phyloP scores from a whole-genome alignment of 768 basidiomycete species.

The Multifurca ochricompacta region DNA sequence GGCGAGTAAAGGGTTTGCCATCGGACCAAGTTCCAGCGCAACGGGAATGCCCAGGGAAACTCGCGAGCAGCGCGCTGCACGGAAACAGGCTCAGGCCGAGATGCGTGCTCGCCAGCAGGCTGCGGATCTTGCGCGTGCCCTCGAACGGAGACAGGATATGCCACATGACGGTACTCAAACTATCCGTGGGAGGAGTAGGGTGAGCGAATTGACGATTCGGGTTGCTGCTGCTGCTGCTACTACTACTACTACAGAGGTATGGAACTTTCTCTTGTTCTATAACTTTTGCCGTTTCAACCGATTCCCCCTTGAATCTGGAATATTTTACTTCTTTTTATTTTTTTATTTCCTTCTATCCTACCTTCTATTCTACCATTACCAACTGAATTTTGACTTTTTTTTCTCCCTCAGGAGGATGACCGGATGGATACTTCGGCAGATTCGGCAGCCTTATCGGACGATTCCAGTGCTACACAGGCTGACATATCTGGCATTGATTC shows the following conservation, averaged over 20 bases:
- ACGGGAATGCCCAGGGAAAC: slow-evolving; percentile 69
- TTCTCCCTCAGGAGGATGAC: slow-evolving; percentile 23
- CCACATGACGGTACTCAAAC: slow-evolving; percentile 11
- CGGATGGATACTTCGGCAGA: slow-evolving; percentile 19
- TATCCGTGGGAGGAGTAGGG: slow-evolving; percentile 15
- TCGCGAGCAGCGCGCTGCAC: slow-evolving; percentile 60
- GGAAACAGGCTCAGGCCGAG: slow-evolving; percentile 49
- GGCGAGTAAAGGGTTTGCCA: slow-evolving; percentile 78
- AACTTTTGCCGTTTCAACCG: neutral
- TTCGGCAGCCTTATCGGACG: slow-evolving; percentile 16
- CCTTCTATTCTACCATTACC: too few relatives aligned
- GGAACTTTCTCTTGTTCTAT: too few relatives aligned
- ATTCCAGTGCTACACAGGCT: slow-evolving; percentile 11
- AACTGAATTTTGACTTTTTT: too few relatives aligned
- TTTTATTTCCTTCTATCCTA: too few relatives aligned
- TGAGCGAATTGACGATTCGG: slow-evolving; percentile 1
- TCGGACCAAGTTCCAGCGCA: slow-evolving; percentile 72
- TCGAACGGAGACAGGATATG: slow-evolving; percentile 39
- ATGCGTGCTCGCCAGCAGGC: slow-evolving; percentile 56
- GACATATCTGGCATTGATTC: slow-evolving; percentile 17
- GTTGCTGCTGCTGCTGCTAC: neutral
- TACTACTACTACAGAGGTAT: slow-evolving; percentile 11
- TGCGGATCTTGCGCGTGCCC: slow-evolving; percentile 46
- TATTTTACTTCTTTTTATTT: neutral
- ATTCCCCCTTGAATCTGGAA: neutral